Evolutionary conservation across 176 grass and related monocot species (phyloP), one percentile per base, ranked within the genome.

Genomic region (Cymbopogon citratus): DNA sequence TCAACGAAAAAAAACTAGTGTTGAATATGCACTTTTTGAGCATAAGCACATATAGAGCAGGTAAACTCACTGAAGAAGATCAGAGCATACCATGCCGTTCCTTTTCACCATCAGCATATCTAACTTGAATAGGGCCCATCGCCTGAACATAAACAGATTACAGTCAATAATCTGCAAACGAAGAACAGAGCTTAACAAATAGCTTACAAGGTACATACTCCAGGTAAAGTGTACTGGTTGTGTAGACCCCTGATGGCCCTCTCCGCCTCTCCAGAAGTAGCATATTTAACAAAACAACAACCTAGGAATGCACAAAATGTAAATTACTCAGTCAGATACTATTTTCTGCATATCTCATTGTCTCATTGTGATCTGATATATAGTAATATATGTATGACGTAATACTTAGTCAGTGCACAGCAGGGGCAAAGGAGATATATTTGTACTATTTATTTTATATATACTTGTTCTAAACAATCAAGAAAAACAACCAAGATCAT

Each of bases 211-310:
- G 45, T 74, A 91, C 88, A 71, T 89, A 99, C 97, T 73, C 92
- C 91, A 69, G 91, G 92, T 66, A 99, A 90, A 78, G 91, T 99
- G 71, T 86, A 93, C 40, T 91, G 90, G 71, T 99, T 99, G 81
- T 99, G 97, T 45, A 99, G 87, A 91, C 80, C 97, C 81, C 97
- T 95, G 80, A 99, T 99, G 69, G 93, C 93, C 88, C 91, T 85
- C 68, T 95, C 89, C 19, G 97, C 97, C 83, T 99, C 93, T 75
- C 96, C 97, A 27, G 91, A 84, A 90, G 91, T 93, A 68, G 89
- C 82, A 84, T 96, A 99, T 90, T 99, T 99, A 85, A 99, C 91
- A 81, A 99, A 99, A 91, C 97, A 99, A 85, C 97, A 99, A 35
- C 97, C 97, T 96, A 89, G 41, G 78, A 85, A 91, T 76, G 66